Conservation (phyloP, 2,329 filamentous ascomycete species). For the Xylaria sp. region DNA sequence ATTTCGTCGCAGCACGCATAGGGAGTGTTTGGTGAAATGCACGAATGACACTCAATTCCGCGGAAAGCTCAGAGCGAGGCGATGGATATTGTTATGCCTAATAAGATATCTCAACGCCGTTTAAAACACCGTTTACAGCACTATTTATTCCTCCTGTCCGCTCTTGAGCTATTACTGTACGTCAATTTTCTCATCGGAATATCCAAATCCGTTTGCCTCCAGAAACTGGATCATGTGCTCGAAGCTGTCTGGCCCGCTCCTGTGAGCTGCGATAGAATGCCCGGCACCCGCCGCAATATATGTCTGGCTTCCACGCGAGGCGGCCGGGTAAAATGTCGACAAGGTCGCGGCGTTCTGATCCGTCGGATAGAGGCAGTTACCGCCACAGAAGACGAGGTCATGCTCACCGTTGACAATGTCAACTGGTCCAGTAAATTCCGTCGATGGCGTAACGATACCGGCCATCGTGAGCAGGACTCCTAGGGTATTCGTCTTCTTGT, state of each 20-base stretch:
- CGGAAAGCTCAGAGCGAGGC: too few relatives aligned
- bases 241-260: slow-evolving; percentile 32
- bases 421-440: slow-evolving; percentile 31
- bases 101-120: too few relatives aligned
- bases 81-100: too few relatives aligned
- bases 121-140: too few relatives aligned
- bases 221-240: slow-evolving; percentile 34
- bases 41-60: too few relatives aligned
- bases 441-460: slow-evolving; percentile 28
- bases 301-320: slow-evolving; percentile 24
- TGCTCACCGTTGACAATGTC: slow-evolving; percentile 34
- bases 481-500: slow-evolving; percentile 34
- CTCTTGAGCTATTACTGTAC: background rate
- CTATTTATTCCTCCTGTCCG: too few relatives aligned
- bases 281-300: slow-evolving; percentile 30
- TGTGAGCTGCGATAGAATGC: slow-evolving; percentile 34
- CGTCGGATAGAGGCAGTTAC: slow-evolving; percentile 32
- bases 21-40: too few relatives aligned
- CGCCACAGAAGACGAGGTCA: slow-evolving; percentile 35
- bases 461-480: slow-evolving; percentile 30
- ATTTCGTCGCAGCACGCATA: too few relatives aligned
- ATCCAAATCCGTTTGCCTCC: slow-evolving; percentile 28
- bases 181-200: background rate
- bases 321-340: slow-evolving; percentile 29
- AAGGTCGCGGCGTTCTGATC: slow-evolving; percentile 26